Percentiles rank a stretch among this genome's conserved stretches.
phyloP scores from a whole-genome alignment of 768 basidiomycete genomes.

The Suillus cothurnatus region DNA sequence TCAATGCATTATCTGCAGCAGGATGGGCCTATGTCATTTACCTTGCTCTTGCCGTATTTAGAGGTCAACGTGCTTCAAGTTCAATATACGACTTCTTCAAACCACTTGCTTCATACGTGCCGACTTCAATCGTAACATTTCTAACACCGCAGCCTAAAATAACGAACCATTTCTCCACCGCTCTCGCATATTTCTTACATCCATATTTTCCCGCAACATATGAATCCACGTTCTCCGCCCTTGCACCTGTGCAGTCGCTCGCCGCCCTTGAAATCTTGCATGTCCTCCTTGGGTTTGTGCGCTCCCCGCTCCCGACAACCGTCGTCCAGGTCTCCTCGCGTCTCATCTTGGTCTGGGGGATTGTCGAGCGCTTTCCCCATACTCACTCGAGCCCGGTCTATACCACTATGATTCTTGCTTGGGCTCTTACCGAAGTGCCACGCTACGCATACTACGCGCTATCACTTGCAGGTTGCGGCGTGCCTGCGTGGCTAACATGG shows the following conservation, averaged over 20 bases:
- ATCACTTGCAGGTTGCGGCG: constrained; percentile 52
- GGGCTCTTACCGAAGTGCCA: constrained; percentile 90
- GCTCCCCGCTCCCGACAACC: constrained; percentile 75
- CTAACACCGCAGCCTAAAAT: constrained; percentile 19
- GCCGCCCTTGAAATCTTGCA: constrained; percentile 88
- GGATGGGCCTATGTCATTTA: constrained; percentile 78
- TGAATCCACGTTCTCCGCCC: constrained; percentile 59
- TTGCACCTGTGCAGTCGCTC: constrained; percentile 77
- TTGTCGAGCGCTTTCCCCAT: constrained; percentile 41
- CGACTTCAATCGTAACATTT: constrained; percentile 15
- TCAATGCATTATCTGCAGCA: constrained; percentile 74
- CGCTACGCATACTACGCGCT: constrained; percentile 89
- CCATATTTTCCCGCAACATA: constrained; percentile 45
- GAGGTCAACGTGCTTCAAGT: neutral
- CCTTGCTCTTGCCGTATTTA: constrained; percentile 51
- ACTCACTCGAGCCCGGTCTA: constrained; percentile 79
- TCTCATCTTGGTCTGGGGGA: constrained; percentile 84
- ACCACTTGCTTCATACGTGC: constrained; percentile 29
- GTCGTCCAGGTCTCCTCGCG: constrained; percentile 79
- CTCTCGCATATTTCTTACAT: constrained; percentile 33
- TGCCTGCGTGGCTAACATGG: constrained; percentile 65
- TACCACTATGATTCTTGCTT: constrained; percentile 89
- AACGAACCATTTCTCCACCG: constrained; percentile 40
- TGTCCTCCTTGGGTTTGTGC: constrained; percentile 75
- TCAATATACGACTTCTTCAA: constrained; percentile 40